These are phyloP conservation scores for Globisporangium alternatum DNA, from an alignment of 352 stramenopile genomes.

Conservation along the genomic window DNA sequence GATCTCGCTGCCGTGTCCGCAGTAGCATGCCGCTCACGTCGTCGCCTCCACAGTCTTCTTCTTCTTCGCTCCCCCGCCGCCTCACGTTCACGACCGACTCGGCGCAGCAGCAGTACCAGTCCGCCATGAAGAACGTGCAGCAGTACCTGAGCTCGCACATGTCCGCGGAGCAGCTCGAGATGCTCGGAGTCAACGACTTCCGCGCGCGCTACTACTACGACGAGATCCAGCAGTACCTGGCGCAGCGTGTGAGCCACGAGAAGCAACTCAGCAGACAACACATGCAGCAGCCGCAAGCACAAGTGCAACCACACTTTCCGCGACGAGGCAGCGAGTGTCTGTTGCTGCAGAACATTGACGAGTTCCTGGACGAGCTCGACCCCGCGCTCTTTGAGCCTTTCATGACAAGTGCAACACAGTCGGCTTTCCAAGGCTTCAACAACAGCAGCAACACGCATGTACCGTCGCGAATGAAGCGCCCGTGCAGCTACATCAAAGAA, in stretches of 20 bases:
- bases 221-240: slow-evolving; percentile 57
- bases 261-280: neutral
- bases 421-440: neutral
- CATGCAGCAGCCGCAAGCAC: neutral
- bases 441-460: neutral
- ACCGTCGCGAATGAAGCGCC: slow-evolving; percentile 11
- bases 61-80: slow-evolving; percentile 8
- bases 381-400: slow-evolving; percentile 33
- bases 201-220: slow-evolving; percentile 48
- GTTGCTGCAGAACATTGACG: slow-evolving; percentile 27
- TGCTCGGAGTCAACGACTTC: slow-evolving; percentile 51
- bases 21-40: slow-evolving; percentile 13
- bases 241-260: slow-evolving; percentile 28
- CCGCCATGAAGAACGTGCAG: slow-evolving; percentile 53
- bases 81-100: slow-evolving; percentile 19
- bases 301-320: neutral
- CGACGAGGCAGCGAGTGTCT: neutral
- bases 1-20: slow-evolving; percentile 3
- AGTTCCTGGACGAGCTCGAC: slow-evolving; percentile 58
- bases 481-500: slow-evolving; percentile 22
- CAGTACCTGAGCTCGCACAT: slow-evolving; percentile 45
- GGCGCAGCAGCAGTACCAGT: slow-evolving; percentile 31
- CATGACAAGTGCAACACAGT: neutral
- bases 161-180: slow-evolving; percentile 27
- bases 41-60: neutral